Evolutionary conservation across 495 filamentous ascomycete genomes (phyloP), one percentile per base, ranked within the genome.

Genomic region (Bacidia gigantensis): DNA sequence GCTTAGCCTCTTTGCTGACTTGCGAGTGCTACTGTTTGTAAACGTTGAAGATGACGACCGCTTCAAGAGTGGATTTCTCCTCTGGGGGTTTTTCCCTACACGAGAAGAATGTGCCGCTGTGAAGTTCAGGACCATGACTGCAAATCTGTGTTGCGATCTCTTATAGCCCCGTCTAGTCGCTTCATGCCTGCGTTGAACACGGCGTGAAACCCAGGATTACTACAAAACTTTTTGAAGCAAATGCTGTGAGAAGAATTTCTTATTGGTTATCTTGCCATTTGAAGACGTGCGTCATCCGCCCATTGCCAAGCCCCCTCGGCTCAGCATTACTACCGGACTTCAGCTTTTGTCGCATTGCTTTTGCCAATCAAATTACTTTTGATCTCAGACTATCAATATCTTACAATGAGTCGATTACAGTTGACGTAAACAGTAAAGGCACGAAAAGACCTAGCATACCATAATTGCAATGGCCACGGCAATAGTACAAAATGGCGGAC

Each of bases 11-110:
- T 62, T 63, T 51, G 64, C 61, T 0, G 77, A 70, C 60, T 85
- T 84, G 49, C 73, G 79, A 49, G 78, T 79, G 23, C 71, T 67
- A 55, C 78, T 68, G 11, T 68, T 56, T 32, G 77, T 67, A 53
- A 80, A 79, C 1, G 76, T 70, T 1, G 76, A 72, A 9, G 68
- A 59, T n/a, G 66, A 42, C 5, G 65, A 64, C 46, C 66, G 64
- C 49, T 61, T 69, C 47, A 66, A 59, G 22, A 59, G 25, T 10
- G 67, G 59, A 11, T 62, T 60, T 23, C 68, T 63, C 11, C 26
- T 17, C 40, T 47, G 35, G 20, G 56, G 25, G n/a, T 40, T 41
- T 54, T 63, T 65, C 23, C 54, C 56, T 10, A 66, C 60, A n/a
- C 64, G 58, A 22, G 64, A 65, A 14, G 64, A 65, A 47, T 61